Base-by-base conservation (phyloP, 192 early-diverging fungal genomes). In the Dissophora ornata region DNA sequence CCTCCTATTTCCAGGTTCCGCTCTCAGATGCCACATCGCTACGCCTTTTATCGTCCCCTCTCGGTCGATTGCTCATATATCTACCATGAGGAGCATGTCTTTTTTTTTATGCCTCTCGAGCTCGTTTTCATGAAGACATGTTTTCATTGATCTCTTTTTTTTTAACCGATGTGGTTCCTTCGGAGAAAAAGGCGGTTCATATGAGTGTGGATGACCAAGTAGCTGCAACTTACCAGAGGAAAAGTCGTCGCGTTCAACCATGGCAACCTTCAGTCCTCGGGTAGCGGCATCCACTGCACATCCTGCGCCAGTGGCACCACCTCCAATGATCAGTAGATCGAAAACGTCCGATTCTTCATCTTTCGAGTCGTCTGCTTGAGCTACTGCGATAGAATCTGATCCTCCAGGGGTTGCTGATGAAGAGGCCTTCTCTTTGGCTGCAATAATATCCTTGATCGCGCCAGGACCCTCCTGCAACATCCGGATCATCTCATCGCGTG, bases 221-320 rank as follows among this genome's bases (percentile, higher is more conserved):
- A n/a, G n/a, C n/a, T n/a, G 11, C 3, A 52, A 2, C 69, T 50
- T 81, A 91, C 90, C 92, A 18, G 91, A 86, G 12, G 95, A 86
- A 88, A 96, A 98, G 79, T 98, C 97, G 71, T 98, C 95, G 47
- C 95, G 84, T 81, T 98, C 97, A 8, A 98, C 96, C 71, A 98
- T 83, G 4, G 97, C 97, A 32, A 97, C 95, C 22, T 88, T 92
- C 30, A 98, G 81, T 38, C 97, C 97, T 22, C 97, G 86, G 7
- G 97, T 97, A 0, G 92, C 93, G 19, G 96, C 97, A 80, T 98
- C 97, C 26, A 98, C 83, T 30, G 95, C 93, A 58, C 91, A 90
- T 19, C 97, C 97, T 18, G 91, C 86, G 26, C 96, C 96, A 1
- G 96, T 97, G n/a, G 97, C 97, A 18, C 97, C 97, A 32, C 94